These are phyloP conservation scores for Monosporascus sp. DNA, from an alignment of 2,329 filamentous ascomycete genomes.

Conservation along the genomic window DNA sequence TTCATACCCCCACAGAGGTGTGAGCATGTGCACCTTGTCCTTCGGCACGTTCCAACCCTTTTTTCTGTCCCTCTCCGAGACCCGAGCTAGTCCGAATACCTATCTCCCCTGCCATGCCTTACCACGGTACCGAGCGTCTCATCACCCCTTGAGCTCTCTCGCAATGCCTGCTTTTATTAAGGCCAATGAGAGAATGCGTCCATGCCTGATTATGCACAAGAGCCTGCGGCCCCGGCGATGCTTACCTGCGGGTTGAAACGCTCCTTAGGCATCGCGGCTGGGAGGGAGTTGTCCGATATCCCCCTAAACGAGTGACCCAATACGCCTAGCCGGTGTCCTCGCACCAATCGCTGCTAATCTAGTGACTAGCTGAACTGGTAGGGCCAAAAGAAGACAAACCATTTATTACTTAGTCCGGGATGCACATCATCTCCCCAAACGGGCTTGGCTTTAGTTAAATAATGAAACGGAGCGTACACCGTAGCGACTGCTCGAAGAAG, in stretches of 20 bases:
- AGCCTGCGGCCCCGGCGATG: neutral
- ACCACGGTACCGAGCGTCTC: neutral
- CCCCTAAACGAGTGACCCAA: neutral
- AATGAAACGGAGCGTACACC: neutral
- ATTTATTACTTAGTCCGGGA: constrained; percentile 5
- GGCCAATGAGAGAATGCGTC: neutral
- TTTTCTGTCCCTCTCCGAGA: constrained; percentile 15
- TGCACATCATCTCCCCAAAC: constrained; percentile 21
- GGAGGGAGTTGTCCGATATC: neutral
- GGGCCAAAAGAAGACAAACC: neutral
- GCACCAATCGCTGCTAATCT: neutral
- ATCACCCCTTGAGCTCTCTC: neutral
- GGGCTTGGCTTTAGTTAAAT: constrained; percentile 13
- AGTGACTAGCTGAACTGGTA: neutral
- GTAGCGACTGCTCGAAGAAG: neutral
- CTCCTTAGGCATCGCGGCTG: neutral
- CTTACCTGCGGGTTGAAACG: neutral
- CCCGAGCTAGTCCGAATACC: constrained; percentile 11
- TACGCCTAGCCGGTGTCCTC: neutral
- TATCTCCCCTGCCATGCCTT: neutral
- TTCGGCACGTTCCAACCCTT: constrained; percentile 28
- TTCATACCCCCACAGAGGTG: constrained; percentile 11
- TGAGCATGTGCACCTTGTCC: constrained; percentile 19
- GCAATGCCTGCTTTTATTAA: neutral
- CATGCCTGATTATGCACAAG: neutral